A percentile compares a stretch with the other conserved stretches of the same genome.
Conservation (phyloP, 768 basidiomycete species). For the Xerocomellus dryophilus region DNA sequence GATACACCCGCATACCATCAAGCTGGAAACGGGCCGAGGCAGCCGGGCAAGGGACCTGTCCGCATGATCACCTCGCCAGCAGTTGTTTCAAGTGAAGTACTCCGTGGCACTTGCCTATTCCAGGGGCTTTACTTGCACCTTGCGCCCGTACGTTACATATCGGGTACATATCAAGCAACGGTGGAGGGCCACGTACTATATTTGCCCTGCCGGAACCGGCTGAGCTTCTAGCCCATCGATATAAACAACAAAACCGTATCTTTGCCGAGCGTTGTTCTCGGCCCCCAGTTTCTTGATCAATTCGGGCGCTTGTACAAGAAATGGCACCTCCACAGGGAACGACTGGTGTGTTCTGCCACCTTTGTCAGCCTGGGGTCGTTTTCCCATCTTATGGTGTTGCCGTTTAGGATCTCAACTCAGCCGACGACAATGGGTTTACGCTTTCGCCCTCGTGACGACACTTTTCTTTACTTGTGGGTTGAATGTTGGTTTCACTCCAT, state of each 20-base stretch:
- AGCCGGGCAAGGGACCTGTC: not conserved
- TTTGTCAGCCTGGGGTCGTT: not conserved
- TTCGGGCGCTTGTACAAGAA: not conserved
- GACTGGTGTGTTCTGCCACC: constrained; percentile 36
- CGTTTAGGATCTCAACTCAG: constrained; percentile 38
- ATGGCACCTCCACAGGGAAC: constrained; percentile 42
- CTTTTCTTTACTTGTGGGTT: constrained; percentile 70
- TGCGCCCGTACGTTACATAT: not conserved
- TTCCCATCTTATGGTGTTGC: not conserved
- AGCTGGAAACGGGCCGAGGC: not conserved
- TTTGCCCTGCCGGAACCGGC: constrained; percentile 5
- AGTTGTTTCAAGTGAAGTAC: not conserved
- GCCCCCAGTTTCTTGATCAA: constrained; percentile 1
- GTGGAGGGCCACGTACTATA: not conserved
- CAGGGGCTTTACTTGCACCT: not conserved
- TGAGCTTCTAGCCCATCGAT: constrained; percentile 3
- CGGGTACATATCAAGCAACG: not conserved
- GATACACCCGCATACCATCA: not conserved
- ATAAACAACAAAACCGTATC: constrained; percentile 7
- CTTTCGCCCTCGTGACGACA: constrained; percentile 68
- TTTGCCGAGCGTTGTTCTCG: constrained; percentile 1
- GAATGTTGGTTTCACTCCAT: not conserved
- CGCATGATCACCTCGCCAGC: constrained; percentile 11
- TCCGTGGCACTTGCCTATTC: constrained; percentile 2
- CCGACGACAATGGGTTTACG: constrained; percentile 48